Percentiles rank a stretch among this genome's conserved stretches.
Evolutionary conservation across 129 eudicot genomes (phyloP).

Genomic region (Arctium minus): DNA sequence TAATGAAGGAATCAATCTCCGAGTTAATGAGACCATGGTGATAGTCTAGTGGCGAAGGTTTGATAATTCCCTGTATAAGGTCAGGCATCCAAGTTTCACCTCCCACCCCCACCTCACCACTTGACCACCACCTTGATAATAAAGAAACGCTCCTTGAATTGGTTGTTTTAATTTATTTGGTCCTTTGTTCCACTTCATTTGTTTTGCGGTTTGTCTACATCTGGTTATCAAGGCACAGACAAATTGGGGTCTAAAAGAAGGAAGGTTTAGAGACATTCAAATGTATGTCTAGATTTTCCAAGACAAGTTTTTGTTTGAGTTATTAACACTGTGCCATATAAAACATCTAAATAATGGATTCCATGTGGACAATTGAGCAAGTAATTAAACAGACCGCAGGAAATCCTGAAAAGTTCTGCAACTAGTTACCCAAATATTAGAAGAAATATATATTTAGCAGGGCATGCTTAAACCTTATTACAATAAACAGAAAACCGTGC

Average conservation of each 20-base stretch:
- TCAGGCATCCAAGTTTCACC: too few species aligned
- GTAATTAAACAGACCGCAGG: neutral
- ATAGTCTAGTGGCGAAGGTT: too few species aligned
- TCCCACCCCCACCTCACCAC: too few species aligned
- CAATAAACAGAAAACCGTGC: conserved; percentile 5
- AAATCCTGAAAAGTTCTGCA: neutral
- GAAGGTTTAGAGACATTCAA: neutral
- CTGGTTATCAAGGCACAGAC: neutral
- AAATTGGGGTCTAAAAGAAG: neutral
- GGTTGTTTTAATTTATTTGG: neutral
- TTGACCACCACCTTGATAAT: too few species aligned
- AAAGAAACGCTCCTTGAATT: too few species aligned
- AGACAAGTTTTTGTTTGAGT: conserved; percentile 2
- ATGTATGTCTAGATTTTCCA: neutral
- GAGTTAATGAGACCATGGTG: too few species aligned
- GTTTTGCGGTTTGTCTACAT: neutral
- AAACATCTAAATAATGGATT: neutral
- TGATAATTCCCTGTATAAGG: too few species aligned
- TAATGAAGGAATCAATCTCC: too few species aligned
- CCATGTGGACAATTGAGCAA: neutral
- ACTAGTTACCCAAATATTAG: conserved; percentile 7
- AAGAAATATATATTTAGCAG: neutral
- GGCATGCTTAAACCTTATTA: neutral
- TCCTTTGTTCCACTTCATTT: neutral
- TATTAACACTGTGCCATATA: neutral